Evolutionary conservation across 2,329 filamentous ascomycete genomes (phyloP).

Genomic region (Ilyonectria destructans): DNA sequence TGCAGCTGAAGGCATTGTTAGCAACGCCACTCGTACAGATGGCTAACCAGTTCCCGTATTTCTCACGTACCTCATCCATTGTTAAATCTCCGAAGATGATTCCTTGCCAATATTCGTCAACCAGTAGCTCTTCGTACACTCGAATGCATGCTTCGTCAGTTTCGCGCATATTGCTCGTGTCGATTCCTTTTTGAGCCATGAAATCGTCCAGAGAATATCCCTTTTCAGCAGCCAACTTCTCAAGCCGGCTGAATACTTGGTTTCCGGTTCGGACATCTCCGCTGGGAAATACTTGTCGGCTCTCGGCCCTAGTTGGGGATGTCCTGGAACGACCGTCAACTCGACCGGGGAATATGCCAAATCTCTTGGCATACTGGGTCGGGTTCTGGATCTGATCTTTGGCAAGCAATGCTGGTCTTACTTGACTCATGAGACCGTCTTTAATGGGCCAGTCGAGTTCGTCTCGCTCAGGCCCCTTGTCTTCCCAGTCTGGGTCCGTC

Average conservation of each 20-base stretch:
- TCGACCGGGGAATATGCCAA: slow-evolving; percentile 49
- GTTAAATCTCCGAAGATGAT: slow-evolving; percentile 50
- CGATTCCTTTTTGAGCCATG: slow-evolving; percentile 32
- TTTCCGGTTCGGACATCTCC: slow-evolving; percentile 38
- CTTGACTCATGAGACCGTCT: slow-evolving; percentile 37
- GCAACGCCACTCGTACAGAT: neutral
- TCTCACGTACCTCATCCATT: slow-evolving; percentile 49
- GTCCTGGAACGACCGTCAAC: slow-evolving; percentile 52
- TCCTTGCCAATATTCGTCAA: slow-evolving; percentile 53
- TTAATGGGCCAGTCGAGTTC: slow-evolving; percentile 33
- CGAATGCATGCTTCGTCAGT: slow-evolving; percentile 41
- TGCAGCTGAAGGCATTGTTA: slow-evolving; percentile 39
- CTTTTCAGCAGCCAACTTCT: slow-evolving; percentile 27
- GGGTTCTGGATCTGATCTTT: slow-evolving; percentile 45
- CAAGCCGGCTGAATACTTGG: slow-evolving; percentile 42
- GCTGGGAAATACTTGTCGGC: slow-evolving; percentile 33
- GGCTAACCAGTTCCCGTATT: neutral
- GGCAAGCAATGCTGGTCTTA: slow-evolving; percentile 46
- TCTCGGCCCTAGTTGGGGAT: slow-evolving; percentile 49
- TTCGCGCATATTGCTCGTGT: slow-evolving; percentile 28
- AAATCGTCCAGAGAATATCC: slow-evolving; percentile 42
- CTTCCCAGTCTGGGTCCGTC: slow-evolving; percentile 50
- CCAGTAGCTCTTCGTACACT: slow-evolving; percentile 43
- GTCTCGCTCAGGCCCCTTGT: slow-evolving; percentile 33
- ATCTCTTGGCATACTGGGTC: slow-evolving; percentile 49